Evolutionary conservation across 202 grass and related monocot genomes (phyloP).

Genomic region (Miscanthus sacchariflorus): DNA sequence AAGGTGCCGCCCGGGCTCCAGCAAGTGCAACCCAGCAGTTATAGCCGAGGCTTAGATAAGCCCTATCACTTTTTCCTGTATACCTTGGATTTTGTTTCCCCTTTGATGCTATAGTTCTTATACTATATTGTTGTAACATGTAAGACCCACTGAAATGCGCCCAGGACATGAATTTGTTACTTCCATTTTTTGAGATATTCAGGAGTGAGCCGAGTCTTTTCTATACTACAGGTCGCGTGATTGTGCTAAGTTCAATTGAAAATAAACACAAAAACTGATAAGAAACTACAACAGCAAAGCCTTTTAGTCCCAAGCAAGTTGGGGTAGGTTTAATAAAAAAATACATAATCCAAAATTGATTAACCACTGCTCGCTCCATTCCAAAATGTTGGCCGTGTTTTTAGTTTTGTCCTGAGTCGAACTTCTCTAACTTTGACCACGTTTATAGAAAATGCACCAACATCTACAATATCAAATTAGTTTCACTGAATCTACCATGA

Average conservation of each 20-base stretch:
- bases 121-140: neutral
- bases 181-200: neutral
- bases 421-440: neutral
- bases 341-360: conserved; percentile 19
- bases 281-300: conserved; percentile 9
- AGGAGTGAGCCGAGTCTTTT: neutral
- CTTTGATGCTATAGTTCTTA: neutral
- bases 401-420: neutral
- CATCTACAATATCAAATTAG: neutral
- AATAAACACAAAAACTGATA: neutral
- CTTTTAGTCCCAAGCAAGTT: neutral
- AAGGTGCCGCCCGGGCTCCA: neutral
- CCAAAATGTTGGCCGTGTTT: neutral
- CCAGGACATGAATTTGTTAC: neutral
- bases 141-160: neutral
- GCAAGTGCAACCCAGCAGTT: neutral
- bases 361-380: neutral
- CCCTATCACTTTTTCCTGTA: neutral
- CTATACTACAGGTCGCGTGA: neutral
- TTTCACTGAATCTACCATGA: neutral
- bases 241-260: neutral
- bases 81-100: neutral
- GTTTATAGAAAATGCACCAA: neutral
- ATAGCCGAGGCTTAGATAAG: neutral
- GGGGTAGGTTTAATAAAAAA: neutral